phyloP scores from a whole-genome alignment of 306 rosid genomes.

The Prunus fruticosa region DNA sequence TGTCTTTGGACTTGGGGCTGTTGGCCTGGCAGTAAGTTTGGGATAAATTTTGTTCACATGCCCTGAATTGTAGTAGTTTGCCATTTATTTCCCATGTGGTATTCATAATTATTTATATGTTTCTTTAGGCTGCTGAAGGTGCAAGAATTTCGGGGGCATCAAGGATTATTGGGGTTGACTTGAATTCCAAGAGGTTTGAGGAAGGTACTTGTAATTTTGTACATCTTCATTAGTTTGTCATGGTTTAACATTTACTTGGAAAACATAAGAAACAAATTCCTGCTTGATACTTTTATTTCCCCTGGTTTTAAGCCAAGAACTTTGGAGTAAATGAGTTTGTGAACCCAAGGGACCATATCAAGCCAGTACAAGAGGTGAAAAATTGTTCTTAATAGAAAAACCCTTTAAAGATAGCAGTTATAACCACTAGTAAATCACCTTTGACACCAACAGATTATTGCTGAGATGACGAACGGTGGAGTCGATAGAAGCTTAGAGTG shows the following conservation, averaged over 20 bases:
- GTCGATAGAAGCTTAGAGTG: conserved; percentile 19
- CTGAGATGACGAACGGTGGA: background rate
- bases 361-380: conserved; percentile 45
- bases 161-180: conserved; percentile 37
- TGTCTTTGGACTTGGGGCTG: conserved; percentile 34
- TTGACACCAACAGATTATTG: background rate
- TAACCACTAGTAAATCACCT: too few relatives aligned
- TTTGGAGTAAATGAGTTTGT: conserved; percentile 51
- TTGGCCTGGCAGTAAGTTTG: conserved; percentile 43
- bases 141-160: conserved; percentile 42
- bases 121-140: conserved; percentile 51
- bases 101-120: too few relatives aligned
- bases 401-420: too few relatives aligned
- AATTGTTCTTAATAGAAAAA: too few relatives aligned
- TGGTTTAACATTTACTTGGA: too few relatives aligned
- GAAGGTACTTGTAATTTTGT: too few relatives aligned
- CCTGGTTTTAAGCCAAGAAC: conserved; percentile 32
- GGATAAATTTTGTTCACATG: too few relatives aligned
- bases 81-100: too few relatives aligned
- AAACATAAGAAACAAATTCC: background rate
- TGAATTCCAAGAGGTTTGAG: too few relatives aligned
- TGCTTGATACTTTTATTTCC: background rate
- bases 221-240: background rate
- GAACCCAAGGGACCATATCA: conserved; percentile 45
- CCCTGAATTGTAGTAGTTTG: too few relatives aligned